Evolutionary conservation across 306 rosid species (phyloP).

Genomic region (Clitoria ternatea): DNA sequence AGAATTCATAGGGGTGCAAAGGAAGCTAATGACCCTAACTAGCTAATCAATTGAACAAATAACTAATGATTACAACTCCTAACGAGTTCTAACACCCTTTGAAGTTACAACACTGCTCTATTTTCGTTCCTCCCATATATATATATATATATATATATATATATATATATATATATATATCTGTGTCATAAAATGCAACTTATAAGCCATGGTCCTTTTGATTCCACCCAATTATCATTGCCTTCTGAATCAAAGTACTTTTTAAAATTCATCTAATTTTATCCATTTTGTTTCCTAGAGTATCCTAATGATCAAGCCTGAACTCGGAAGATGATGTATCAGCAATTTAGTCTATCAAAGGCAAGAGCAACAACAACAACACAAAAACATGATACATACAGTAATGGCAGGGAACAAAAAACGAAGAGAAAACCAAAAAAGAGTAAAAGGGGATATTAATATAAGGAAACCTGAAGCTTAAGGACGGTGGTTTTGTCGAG

Average conservation of each 20-base stretch:
- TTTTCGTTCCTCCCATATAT: not conserved
- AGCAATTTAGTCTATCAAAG: no score
- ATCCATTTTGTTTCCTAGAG: not conserved
- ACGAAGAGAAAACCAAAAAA: no score
- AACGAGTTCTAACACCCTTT: no score
- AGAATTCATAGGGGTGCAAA: no score
- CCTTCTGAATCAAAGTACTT: not conserved
- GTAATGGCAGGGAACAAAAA: not conserved
- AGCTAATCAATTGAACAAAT: no score
- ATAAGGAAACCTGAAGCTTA: slow-evolving; percentile 73
- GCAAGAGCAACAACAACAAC: not conserved
- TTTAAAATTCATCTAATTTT: not conserved
- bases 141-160: no score
- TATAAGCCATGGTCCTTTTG: not conserved
- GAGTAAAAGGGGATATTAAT: no score
- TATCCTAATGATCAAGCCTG: no score
- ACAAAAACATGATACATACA: not conserved
- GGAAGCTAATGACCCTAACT: no score
- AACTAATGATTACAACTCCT: no score
- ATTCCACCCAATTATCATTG: not conserved
- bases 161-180: no score
- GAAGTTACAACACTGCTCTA: not conserved
- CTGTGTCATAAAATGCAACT: not conserved
- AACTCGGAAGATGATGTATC: slow-evolving; percentile 55
- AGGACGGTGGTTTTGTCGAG: slow-evolving; percentile 69